phyloP scores from a whole-genome alignment of 129 eudicot species.

The Flaveria ramosissima region DNA sequence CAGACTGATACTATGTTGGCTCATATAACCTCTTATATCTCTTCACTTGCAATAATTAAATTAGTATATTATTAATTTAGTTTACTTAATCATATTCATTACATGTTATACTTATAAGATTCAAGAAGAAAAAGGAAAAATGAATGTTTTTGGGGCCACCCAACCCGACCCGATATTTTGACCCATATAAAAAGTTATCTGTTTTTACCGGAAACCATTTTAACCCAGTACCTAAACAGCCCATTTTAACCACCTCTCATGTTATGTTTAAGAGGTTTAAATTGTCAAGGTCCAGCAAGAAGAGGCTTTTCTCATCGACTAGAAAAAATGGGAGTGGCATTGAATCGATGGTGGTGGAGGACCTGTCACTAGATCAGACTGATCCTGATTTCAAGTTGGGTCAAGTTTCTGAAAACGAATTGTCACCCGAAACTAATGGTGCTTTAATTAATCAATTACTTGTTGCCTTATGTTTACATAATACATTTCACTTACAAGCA shows the following conservation, averaged over 20 bases:
- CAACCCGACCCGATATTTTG: not conserved
- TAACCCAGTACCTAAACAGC: not conserved
- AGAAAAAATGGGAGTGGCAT: conserved; percentile 62
- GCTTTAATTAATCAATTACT: not conserved
- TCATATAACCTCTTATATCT: not conserved
- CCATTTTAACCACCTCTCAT: not conserved
- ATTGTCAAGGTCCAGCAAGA: conserved; percentile 58
- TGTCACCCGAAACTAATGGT: conserved; percentile 56
- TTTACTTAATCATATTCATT: not conserved
- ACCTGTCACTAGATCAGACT: conserved; percentile 42
- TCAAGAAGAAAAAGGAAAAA: not conserved
- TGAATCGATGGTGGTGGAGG: conserved; percentile 84
- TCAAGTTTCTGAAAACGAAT: conserved; percentile 44
- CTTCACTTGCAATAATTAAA: not conserved
- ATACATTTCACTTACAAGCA: not conserved
- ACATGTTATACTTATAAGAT: not conserved
- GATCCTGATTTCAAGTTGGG: conserved; percentile 61
- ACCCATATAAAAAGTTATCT: not conserved
- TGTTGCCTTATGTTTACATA: not conserved
- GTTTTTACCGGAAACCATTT: not conserved
- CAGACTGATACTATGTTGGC: conserved; percentile 39
- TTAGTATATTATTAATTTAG: no score
- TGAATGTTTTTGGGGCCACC: not conserved
- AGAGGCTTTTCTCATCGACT: conserved; percentile 55
- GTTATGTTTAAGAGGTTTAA: not conserved